phyloP scores from a whole-genome alignment of 2,329 filamentous ascomycete genomes.

The Phialophora verrucosa region DNA sequence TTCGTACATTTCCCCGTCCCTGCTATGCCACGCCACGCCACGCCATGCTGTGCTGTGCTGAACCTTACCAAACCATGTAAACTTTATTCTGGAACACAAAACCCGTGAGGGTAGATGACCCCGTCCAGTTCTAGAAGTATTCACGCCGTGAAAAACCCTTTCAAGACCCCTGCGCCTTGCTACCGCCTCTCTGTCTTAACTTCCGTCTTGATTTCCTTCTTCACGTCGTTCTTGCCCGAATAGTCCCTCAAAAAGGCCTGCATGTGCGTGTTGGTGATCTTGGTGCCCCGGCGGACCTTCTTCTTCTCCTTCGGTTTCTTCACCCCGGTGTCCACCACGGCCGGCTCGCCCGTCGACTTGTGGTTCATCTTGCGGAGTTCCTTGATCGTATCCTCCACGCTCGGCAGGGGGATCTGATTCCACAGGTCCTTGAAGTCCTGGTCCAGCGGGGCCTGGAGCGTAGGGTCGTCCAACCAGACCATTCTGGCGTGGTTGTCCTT shows the following conservation, averaged over 20 bases:
- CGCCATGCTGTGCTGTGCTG: background rate
- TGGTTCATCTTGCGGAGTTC: slow-evolving; percentile 78
- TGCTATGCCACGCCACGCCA: background rate
- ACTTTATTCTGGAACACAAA: too few species aligned
- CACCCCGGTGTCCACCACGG: slow-evolving; percentile 58
- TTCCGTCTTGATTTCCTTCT: slow-evolving; percentile 10
- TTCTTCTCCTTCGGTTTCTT: slow-evolving; percentile 70
- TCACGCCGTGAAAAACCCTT: background rate
- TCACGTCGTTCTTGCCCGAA: slow-evolving; percentile 23
- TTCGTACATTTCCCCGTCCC: background rate
- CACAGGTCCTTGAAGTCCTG: slow-evolving; percentile 83
- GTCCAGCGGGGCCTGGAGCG: slow-evolving; percentile 76
- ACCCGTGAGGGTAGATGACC: background rate
- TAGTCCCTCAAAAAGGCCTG: slow-evolving; percentile 42
- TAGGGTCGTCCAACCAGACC: slow-evolving; percentile 88
- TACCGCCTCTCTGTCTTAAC: background rate
- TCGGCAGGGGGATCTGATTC: slow-evolving; percentile 78
- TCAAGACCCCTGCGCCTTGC: background rate
- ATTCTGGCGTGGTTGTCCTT: slow-evolving; percentile 87
- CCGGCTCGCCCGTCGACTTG: slow-evolving; percentile 83
- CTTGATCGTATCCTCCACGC: slow-evolving; percentile 71
- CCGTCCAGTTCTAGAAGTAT: background rate
- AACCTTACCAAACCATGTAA: background rate
- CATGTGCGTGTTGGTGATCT: slow-evolving; percentile 90
- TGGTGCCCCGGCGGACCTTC: slow-evolving; percentile 74